phyloP scores from a whole-genome alignment of 2,329 filamentous ascomycete species.

The Cladobotryum protrusum region DNA sequence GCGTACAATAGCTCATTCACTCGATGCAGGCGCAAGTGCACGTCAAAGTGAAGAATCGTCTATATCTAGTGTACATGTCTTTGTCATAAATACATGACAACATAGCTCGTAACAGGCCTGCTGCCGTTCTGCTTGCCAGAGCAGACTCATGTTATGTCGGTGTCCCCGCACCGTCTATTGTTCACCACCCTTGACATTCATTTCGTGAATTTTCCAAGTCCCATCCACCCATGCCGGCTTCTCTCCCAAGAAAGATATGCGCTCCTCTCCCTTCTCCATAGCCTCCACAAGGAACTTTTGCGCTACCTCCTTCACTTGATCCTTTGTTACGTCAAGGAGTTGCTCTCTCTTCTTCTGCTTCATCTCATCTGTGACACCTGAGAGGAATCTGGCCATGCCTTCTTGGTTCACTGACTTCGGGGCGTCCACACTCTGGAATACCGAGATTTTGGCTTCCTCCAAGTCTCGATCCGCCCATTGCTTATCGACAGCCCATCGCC shows the following conservation, averaged over 20 bases:
- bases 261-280: conserved; percentile 52
- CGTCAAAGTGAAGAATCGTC: conserved; percentile 18
- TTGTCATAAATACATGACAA: conserved; percentile 6
- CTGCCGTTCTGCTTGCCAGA: neutral
- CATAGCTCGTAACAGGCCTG: conserved; percentile 4
- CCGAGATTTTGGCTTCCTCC: conserved; percentile 91
- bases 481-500: conserved; percentile 74
- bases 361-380: conserved; percentile 83
- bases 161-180: conserved; percentile 14
- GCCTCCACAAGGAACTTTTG: conserved; percentile 73
- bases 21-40: neutral
- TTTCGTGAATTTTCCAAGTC: conserved; percentile 68
- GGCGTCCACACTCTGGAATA: conserved; percentile 89
- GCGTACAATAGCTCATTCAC: conserved; percentile 26
- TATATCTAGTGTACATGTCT: conserved; percentile 17
- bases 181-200: conserved; percentile 53
- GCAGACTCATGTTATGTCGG: neutral
- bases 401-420: conserved; percentile 82
- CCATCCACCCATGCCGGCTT: conserved; percentile 72
- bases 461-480: conserved; percentile 78
- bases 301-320: conserved; percentile 74
- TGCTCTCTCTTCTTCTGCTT: conserved; percentile 76
- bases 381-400: conserved; percentile 79
- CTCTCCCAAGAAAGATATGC: conserved; percentile 72
- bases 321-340: conserved; percentile 76